Base-by-base conservation (phyloP, 1,284 basidiomycete genomes). In the Jaminaea rosea region DNA sequence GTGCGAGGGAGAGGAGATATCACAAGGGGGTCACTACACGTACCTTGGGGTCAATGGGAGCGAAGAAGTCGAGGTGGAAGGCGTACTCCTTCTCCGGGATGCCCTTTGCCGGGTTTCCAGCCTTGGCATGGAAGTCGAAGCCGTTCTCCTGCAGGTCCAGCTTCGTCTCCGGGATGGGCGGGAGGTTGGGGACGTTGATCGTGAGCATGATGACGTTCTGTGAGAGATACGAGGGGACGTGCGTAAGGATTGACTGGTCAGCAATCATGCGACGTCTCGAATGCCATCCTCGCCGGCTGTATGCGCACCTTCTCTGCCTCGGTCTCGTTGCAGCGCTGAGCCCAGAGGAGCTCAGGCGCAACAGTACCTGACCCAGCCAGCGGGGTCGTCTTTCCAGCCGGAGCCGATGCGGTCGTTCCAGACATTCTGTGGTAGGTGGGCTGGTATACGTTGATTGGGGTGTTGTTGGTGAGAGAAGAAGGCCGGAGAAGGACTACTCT, bases 101-200 rank as follows among this genome's bases (percentile, higher is more conserved):
- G 45, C 61, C 60, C 50, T 67, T 69, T 19, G 59, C 52, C 26
- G 57, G 36, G 51, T 73, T 65, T 11, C 58, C 66, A 2, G 53
- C 48, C 26, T 60, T 58, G 31, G 69, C 63, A 47, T 60, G 46
- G 44, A 73, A 72, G 28, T 56, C 52, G 56, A 73, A 60, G 19
- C 65, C 61, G 15, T 54, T 56, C 4, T 59, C 34, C 17, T 56
- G 63, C 36, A 73, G 59, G 41, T 72, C 67, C 50, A 70, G 58
- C 58, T 67, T 73, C 49, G 68, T 69, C 11, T 56, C 57, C 24
- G 68, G 67, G 21, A 51, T 51, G 7, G 63, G 47, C 17, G 66
- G 58, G 4, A 73, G 59, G 62, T 73, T 73, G 39, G 71, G 71
- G 2, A 65, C 71, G 55, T 73, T 71, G 67, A 73, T 72, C 26